Conservation (phyloP, 2,329 filamentous ascomycete genomes). For the Helicocarpus griseus region DNA sequence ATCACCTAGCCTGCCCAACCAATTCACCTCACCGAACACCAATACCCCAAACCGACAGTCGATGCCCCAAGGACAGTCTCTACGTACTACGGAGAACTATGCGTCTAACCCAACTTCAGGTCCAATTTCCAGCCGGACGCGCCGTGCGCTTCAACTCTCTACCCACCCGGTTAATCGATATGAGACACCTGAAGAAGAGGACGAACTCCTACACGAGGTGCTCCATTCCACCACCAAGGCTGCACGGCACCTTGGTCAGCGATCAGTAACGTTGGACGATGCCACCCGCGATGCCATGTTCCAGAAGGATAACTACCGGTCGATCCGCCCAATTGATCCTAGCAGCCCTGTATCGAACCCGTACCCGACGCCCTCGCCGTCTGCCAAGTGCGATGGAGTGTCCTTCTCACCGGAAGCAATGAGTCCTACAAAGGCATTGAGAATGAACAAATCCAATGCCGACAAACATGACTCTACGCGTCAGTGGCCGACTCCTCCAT, state of each 20-base stretch:
- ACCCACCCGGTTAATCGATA: slow-evolving; percentile 71
- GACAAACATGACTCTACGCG: slow-evolving; percentile 43
- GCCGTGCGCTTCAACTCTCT: slow-evolving; percentile 62
- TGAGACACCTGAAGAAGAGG: slow-evolving; percentile 91
- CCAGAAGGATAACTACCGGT: slow-evolving; percentile 11
- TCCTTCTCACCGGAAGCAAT: slow-evolving; percentile 54
- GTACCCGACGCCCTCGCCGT: slow-evolving; percentile 67
- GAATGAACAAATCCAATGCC: slow-evolving; percentile 52
- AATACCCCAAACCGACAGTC: slow-evolving; percentile 28
- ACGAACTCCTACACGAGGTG: slow-evolving; percentile 87
- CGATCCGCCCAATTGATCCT: slow-evolving; percentile 10
- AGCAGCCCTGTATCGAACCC: slow-evolving; percentile 33
- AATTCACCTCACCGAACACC: slow-evolving; percentile 21
- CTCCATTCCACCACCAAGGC: slow-evolving; percentile 67
- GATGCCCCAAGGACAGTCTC: slow-evolving; percentile 23
- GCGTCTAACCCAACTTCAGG: slow-evolving; percentile 9
- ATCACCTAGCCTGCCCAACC: slow-evolving; percentile 29
- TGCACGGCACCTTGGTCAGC: slow-evolving; percentile 57
- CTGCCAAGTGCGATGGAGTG: slow-evolving; percentile 69
- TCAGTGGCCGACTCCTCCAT: slow-evolving; percentile 93
- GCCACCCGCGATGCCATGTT: slow-evolving; percentile 3
- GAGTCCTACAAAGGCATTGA: slow-evolving; percentile 54
- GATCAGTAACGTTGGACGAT: slow-evolving; percentile 17
- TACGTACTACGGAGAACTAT: slow-evolving; percentile 14
- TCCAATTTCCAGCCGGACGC: slow-evolving; percentile 68